Evolutionary conservation across 2,329 filamentous ascomycete species (phyloP).

Genomic region (Ophiostoma himal-ulmi): DNA sequence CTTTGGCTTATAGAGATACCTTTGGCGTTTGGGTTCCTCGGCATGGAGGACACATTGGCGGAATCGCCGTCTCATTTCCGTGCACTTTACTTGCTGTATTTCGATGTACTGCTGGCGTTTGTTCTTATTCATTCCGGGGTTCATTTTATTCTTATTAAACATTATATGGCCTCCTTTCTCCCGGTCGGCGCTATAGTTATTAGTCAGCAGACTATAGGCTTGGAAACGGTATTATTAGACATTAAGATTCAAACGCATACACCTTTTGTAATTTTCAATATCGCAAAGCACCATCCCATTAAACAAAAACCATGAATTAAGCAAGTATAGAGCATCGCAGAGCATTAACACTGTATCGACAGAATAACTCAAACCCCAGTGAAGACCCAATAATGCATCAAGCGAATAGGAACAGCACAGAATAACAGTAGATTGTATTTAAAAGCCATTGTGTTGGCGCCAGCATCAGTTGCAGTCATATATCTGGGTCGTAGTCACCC

Average conservation of each 20-base stretch:
- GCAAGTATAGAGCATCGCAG: background rate
- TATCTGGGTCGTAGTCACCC: conserved; percentile 18
- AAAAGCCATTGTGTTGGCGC: conserved; percentile 16
- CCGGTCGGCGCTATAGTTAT: background rate
- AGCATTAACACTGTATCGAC: too few relatives aligned
- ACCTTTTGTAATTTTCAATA: background rate
- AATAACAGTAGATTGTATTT: conserved; percentile 10
- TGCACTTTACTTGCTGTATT: background rate
- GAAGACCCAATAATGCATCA: background rate
- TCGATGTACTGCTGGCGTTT: background rate
- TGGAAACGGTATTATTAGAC: background rate
- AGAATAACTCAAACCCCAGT: background rate
- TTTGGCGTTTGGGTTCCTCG: conserved; percentile 16
- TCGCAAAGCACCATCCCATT: background rate
- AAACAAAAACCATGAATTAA: background rate
- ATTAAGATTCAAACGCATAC: background rate
- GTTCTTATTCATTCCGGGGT: background rate
- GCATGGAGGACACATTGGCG: background rate
- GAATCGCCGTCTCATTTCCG: background rate
- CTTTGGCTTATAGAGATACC: conserved; percentile 18
- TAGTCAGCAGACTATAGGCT: background rate
- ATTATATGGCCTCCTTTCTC: background rate
- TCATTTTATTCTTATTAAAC: background rate
- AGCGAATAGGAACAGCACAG: background rate
- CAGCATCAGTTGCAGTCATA: conserved; percentile 18